phyloP scores from a whole-genome alignment of 2,329 filamentous ascomycete genomes.

The Fusarium buxicola region DNA sequence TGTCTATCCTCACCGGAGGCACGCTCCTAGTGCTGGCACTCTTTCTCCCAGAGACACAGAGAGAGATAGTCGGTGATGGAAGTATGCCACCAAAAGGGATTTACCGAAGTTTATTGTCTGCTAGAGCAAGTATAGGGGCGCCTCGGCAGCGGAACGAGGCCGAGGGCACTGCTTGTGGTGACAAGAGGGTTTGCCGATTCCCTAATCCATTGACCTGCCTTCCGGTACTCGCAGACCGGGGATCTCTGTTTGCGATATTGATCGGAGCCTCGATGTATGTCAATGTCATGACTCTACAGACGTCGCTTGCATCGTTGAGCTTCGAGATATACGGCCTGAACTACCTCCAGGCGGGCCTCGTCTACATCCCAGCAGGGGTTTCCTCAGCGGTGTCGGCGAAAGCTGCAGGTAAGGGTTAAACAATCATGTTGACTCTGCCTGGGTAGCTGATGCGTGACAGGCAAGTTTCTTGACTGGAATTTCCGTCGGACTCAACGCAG shows the following conservation, averaged over 20 bases:
- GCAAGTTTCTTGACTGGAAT: conserved; percentile 14
- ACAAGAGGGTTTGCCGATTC: background rate
- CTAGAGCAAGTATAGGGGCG: background rate
- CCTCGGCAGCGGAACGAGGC: background rate
- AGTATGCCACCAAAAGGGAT: background rate
- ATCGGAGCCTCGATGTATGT: conserved; percentile 26
- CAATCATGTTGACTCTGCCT: too few relatives aligned
- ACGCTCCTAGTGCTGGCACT: conserved; percentile 62
- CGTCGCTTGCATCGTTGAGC: background rate
- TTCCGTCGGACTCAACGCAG: background rate
- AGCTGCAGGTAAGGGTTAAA: background rate
- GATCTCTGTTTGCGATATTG: conserved; percentile 17
- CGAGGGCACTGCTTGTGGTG: too few relatives aligned
- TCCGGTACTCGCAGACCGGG: conserved; percentile 16
- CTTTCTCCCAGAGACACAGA: conserved; percentile 65
- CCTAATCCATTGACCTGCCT: conserved; percentile 33
- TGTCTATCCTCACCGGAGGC: conserved; percentile 60
- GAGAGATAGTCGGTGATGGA: conserved; percentile 67
- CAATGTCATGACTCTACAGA: conserved; percentile 23
- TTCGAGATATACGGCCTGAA: conserved; percentile 31
- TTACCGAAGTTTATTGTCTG: background rate
- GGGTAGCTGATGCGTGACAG: too few relatives aligned
- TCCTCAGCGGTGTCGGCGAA: background rate
- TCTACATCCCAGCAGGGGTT: conserved; percentile 18
- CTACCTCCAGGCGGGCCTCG: conserved; percentile 25